phyloP scores from a whole-genome alignment of 768 basidiomycete genomes.

The Lentinula edodes region DNA sequence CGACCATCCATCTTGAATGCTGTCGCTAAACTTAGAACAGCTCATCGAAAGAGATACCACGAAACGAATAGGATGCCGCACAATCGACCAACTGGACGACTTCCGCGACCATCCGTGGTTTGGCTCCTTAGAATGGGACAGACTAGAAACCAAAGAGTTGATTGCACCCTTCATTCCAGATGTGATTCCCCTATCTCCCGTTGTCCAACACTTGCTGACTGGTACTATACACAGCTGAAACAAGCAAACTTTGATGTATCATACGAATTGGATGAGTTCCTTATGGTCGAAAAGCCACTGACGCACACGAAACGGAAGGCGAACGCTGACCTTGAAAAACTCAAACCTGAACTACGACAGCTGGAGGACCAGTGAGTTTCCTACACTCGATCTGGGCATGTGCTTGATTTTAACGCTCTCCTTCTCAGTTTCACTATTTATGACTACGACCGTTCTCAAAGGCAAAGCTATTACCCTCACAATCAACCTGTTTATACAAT shows the following conservation, averaged over 20 bases:
- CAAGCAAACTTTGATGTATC: constrained; percentile 98
- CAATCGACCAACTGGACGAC: constrained; percentile 69
- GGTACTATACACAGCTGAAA: constrained; percentile 58
- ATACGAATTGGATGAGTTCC: constrained; percentile 94
- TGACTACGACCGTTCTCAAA: constrained; percentile 68
- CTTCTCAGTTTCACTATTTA: constrained; percentile 76
- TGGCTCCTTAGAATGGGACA: constrained; percentile 72
- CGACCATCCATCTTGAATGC: neutral
- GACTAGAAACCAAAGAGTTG: constrained; percentile 59
- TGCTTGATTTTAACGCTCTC: neutral
- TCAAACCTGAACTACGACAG: constrained; percentile 87
- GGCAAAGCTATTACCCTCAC: constrained; percentile 85
- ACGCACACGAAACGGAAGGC: constrained; percentile 91
- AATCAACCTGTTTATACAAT: constrained; percentile 50
- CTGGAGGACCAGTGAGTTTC: constrained; percentile 83
- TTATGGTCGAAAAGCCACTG: constrained; percentile 97
- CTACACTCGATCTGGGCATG: neutral
- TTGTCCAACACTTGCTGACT: neutral
- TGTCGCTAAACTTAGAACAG: constrained; percentile 32
- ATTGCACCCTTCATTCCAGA: constrained; percentile 89
- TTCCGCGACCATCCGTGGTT: constrained; percentile 88
- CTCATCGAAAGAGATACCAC: constrained; percentile 79
- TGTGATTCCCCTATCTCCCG: constrained; percentile 37
- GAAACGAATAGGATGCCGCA: constrained; percentile 75
- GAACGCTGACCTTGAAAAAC: constrained; percentile 76